A percentile compares a stretch with the other conserved stretches of the same genome.
These are phyloP conservation scores for Porcisia hertigi DNA, from an alignment of 208 protist species.

Conservation along the genomic window DNA sequence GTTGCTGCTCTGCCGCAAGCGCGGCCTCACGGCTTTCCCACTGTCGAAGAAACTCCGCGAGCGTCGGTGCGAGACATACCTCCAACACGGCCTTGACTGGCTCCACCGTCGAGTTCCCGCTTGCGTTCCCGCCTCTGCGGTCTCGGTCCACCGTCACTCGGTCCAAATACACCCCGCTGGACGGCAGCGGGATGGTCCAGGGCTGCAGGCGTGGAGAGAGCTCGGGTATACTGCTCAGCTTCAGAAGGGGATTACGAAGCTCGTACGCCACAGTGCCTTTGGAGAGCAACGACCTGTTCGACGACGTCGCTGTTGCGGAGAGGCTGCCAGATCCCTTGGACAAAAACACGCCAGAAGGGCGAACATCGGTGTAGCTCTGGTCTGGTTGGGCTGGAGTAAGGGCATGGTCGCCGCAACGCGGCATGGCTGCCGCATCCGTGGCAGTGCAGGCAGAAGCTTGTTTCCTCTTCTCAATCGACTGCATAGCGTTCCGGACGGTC, in stretches of 20 bases:
- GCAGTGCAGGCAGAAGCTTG: neutral
- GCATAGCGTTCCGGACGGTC: slow-evolving; percentile 25
- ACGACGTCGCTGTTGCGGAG: neutral
- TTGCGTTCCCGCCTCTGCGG: slow-evolving; percentile 10
- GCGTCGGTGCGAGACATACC: slow-evolving; percentile 55
- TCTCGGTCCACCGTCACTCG: slow-evolving; percentile 59
- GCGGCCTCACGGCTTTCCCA: slow-evolving; percentile 51
- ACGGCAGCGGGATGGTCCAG: slow-evolving; percentile 46
- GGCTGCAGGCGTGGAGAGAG: slow-evolving; percentile 50
- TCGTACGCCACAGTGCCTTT: slow-evolving; percentile 32
- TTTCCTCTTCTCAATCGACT: slow-evolving; percentile 14
- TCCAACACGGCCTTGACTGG: slow-evolving; percentile 37
- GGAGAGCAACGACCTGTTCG: slow-evolving; percentile 1
- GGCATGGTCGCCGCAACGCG: slow-evolving; percentile 6
- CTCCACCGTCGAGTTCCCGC: neutral
- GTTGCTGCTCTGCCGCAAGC: slow-evolving; percentile 24
- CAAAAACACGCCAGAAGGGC: slow-evolving; percentile 16
- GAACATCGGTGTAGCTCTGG: neutral
- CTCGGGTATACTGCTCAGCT: slow-evolving; percentile 50
- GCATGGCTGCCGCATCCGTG: neutral
- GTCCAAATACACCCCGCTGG: slow-evolving; percentile 55
- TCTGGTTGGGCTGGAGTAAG: neutral
- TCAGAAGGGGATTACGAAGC: slow-evolving; percentile 29
- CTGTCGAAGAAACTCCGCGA: slow-evolving; percentile 51
- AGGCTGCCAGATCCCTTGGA: slow-evolving; percentile 18